Conservation (phyloP, 441 rosid species). For the California macrophylla region DNA sequence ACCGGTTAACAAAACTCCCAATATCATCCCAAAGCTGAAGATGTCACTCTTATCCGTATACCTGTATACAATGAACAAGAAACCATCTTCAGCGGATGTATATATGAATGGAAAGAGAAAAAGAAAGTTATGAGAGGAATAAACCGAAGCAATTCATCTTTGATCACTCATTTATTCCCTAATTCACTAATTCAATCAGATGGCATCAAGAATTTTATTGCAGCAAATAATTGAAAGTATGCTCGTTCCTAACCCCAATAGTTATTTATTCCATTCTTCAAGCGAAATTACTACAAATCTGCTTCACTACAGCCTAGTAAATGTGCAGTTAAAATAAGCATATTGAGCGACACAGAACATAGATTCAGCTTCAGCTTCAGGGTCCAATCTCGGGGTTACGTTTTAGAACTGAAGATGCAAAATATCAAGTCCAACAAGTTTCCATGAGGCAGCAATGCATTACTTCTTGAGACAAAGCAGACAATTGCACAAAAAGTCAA, state of each 20-base stretch:
- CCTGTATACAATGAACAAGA: slow-evolving; percentile 32
- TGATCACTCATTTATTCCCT: neutral
- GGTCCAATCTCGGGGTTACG: neutral
- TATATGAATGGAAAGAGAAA: no score
- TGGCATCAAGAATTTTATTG: neutral
- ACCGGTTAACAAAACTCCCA: slow-evolving; percentile 78
- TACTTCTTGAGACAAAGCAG: neutral
- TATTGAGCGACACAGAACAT: neutral
- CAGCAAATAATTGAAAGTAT: neutral
- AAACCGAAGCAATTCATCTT: slow-evolving; percentile 6
- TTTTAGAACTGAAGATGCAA: neutral
- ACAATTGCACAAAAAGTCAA: neutral
- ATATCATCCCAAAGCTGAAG: slow-evolving; percentile 88
- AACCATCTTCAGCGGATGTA: slow-evolving; percentile 11
- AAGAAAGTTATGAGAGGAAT: neutral
- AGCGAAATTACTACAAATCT: neutral
- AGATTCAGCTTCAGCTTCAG: neutral
- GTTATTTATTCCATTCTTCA: neutral
- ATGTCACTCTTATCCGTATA: slow-evolving; percentile 78
- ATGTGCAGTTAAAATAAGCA: neutral
- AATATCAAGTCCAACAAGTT: neutral
- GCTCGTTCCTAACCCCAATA: neutral
- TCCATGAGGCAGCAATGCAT: neutral
- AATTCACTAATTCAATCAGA: neutral
- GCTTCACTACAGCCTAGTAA: neutral